Percentiles rank a stretch among this genome's conserved stretches.
Evolutionary conservation across 2,329 filamentous ascomycete species (phyloP).

Genomic region (Ophiostoma sp.): DNA sequence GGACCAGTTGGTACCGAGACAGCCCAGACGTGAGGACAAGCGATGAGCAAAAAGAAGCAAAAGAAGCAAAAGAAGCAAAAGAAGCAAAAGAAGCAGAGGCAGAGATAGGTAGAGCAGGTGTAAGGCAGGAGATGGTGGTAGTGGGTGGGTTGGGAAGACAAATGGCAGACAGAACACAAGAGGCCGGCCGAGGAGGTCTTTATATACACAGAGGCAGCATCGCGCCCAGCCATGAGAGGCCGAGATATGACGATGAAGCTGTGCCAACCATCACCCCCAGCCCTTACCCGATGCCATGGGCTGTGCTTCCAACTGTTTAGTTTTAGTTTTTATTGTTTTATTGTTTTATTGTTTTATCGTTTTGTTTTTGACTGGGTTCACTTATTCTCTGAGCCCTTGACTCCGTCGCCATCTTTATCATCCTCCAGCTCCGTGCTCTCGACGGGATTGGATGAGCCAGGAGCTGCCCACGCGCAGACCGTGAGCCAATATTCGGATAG

Average conservation of each 20-base stretch:
- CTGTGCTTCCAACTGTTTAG: not conserved
- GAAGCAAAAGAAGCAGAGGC: not conserved
- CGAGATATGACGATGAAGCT: not conserved
- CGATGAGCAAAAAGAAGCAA: not conserved
- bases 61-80: not conserved
- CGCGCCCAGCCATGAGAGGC: too few species aligned
- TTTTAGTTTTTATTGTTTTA: not conserved
- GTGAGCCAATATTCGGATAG: slow-evolving; percentile 7
- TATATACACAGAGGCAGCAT: not conserved
- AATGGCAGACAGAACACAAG: not conserved
- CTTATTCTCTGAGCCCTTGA: not conserved
- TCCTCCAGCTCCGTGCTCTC: not conserved
- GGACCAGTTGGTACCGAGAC: too few species aligned
- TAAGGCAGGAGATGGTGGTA: not conserved
- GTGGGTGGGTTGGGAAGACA: not conserved
- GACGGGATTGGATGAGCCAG: not conserved
- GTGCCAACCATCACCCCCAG: not conserved
- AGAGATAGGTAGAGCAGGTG: not conserved
- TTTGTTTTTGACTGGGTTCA: not conserved
- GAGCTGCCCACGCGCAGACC: not conserved
- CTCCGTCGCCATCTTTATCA: not conserved
- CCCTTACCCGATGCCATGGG: not conserved
- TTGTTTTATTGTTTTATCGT: not conserved
- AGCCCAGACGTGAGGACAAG: not conserved
- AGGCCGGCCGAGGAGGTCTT: not conserved